Evolutionary conservation across 306 rosid genomes (phyloP), one percentile per base, ranked within the genome.

Genomic region (Castanea mollissima): DNA sequence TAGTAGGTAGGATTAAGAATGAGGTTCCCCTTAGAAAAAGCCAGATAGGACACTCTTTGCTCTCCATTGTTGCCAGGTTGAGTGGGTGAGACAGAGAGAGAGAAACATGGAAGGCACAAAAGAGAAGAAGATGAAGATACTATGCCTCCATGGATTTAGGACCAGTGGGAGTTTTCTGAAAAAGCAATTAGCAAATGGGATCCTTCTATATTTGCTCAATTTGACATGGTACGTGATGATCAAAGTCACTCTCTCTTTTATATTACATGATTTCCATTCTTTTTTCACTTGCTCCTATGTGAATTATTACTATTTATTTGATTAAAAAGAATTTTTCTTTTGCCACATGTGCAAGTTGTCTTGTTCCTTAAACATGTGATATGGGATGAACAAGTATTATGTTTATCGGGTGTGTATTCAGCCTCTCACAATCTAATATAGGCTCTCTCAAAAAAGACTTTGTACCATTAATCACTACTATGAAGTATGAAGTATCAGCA

Each of bases 111-210:
- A 65, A 80, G 83, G 78, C 65, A 71, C 74, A 15, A 75, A 76
- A 71, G 85, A 54, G 60, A 85, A 83, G 82, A 89, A 86, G 89
- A 79, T 89, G 84, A 94, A 88, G 87, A 83, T 92, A 46, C 89
- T 94, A 0, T 94, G 98, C 86, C 96, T 94, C 56, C 98, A 92
- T 86, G 98, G 97, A 55, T 92, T 94, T 79, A 88, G 98, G 83
- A 94, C 97, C 73, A 92, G 94, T 75, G 98, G 97, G 8, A 83
- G 86, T 71, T 92, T 94, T 76, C 65, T 94, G 16, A 83, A 85
- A 46, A 92, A 90, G 71, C 97, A 92, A 88, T 92, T 69, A 86
- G 89, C 85, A 92, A 92, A 90, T 92, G 98, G 94, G 92, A 92
- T 80, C 81, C 98, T 89, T 84, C 92, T 76, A 76, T 94, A 12